phyloP scores from a whole-genome alignment of 331 rosid genomes.

The Acacia concinna region DNA sequence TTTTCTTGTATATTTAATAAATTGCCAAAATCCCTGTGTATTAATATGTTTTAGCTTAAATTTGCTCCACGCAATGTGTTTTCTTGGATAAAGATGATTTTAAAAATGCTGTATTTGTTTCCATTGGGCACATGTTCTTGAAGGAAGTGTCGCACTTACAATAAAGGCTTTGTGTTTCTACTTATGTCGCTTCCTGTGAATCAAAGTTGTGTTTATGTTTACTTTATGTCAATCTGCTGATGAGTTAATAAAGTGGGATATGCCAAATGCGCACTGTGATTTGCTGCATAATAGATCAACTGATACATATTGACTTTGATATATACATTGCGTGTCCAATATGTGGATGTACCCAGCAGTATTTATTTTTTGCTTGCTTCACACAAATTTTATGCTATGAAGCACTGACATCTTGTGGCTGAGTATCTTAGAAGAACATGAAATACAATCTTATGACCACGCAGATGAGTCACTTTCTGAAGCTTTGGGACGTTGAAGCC shows the following conservation, averaged over 20 bases:
- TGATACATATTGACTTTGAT: not conserved
- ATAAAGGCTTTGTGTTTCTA: not conserved
- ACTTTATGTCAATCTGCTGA: not conserved
- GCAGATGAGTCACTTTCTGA: slow-evolving; percentile 50
- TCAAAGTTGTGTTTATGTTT: not conserved
- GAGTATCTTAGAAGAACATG: not conserved
- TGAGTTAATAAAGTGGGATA: not conserved
- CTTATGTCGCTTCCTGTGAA: not conserved
- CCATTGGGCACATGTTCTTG: not conserved
- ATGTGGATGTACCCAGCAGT: not conserved
- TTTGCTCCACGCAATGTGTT: not conserved
- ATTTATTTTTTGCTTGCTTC: not conserved
- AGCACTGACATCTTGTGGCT: not conserved
- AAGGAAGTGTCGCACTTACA: no score
- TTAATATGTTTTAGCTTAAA: not conserved
- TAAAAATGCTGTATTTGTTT: not conserved
- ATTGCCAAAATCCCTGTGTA: not conserved
- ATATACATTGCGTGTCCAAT: slow-evolving; percentile 25
- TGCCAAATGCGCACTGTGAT: not conserved
- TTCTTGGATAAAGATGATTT: not conserved
- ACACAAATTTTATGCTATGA: not conserved
- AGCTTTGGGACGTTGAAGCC: slow-evolving; percentile 52
- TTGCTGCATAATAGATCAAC: not conserved
- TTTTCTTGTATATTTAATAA: not conserved
- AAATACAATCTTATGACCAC: not conserved